A percentile compares a stretch with the other conserved stretches of the same genome.
These are phyloP conservation scores for Sparassis latifolia DNA, from an alignment of 1,284 basidiomycete genomes.

Conservation along the genomic window DNA sequence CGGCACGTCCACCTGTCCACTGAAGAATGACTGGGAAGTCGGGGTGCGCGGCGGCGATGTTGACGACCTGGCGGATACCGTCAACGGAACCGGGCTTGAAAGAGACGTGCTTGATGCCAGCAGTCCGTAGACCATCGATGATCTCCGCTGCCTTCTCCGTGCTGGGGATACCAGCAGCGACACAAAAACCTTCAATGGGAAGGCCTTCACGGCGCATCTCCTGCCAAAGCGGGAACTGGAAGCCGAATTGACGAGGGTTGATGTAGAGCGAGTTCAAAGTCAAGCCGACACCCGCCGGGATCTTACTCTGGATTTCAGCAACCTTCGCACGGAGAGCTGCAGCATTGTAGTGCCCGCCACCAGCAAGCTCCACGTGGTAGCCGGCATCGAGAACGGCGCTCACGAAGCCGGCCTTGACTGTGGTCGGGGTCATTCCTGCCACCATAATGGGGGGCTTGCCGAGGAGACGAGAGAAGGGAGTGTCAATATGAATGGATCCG, in stretches of 20 bases:
- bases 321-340: slow-evolving; percentile 86
- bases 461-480: slow-evolving; percentile 90
- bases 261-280: slow-evolving; percentile 97
- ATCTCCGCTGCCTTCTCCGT: slow-evolving; percentile 79
- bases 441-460: slow-evolving; percentile 98
- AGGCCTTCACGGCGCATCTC: slow-evolving; percentile 95
- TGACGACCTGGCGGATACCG: slow-evolving; percentile 94
- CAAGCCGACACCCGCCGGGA: slow-evolving; percentile 84
- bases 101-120: slow-evolving; percentile 89
- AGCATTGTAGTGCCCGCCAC: slow-evolving; percentile 95
- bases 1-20: slow-evolving; percentile 99
- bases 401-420: slow-evolving; percentile 90
- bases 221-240: slow-evolving; percentile 97
- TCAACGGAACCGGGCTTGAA: slow-evolving; percentile 98
- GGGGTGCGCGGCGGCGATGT: slow-evolving; percentile 91
- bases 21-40: slow-evolving; percentile 98
- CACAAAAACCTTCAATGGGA: slow-evolving; percentile 96
- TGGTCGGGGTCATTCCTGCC: slow-evolving; percentile 96
- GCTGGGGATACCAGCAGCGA: slow-evolving; percentile 96
- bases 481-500: slow-evolving; percentile 89
- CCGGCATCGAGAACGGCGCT: slow-evolving; percentile 90
- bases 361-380: slow-evolving; percentile 94
- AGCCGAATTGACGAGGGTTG: slow-evolving; percentile 94
- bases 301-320: slow-evolving; percentile 78
- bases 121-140: slow-evolving; percentile 37